Base-by-base conservation (phyloP, 345 rosid genomes). In the Trapa incisa region DNA sequence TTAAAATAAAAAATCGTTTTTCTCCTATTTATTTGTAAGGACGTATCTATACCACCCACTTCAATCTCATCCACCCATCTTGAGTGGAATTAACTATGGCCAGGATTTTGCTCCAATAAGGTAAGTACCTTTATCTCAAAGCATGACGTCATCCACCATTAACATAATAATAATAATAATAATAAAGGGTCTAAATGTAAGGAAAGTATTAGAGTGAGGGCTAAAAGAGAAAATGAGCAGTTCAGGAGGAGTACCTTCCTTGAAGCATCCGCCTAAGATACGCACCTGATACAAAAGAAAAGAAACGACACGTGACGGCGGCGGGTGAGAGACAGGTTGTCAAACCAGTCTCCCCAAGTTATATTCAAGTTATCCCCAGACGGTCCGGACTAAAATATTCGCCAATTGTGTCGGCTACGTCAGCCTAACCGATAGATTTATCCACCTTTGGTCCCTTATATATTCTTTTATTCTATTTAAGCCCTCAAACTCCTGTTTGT, bases 251-350 rank as follows among this genome's bases (percentile, higher is more conserved):
- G 47, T 2, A 47, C 6, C 35, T 70, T 71, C 74, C 64, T 76
- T 60, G 65, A 45, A 70, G 17, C 15, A 38, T 64, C 75, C 73
- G 71, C 64, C 11, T 66, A 22, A 68, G 14, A 17, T 66, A 5
- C 58, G 73, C 89, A 68, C 79, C 80, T 68, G 81, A 75, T 37
- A 67, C 41, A 67, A 42, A 43, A 36, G 61, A 67, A 42, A 43
- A 36, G 61, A 42, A 66, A 52, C 45, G 61, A 56, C 64, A 79
- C 79, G 85, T 77, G 87, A 67, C 72, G 83, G 77, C 76, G 80
- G 87, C 80, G 67, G 72, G 11, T 16, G 68, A 70, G 64, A 29
- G 68, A 61, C 1, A 12, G 50, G 7, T 8, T 41, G 43, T 41
- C 56, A 9, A 29, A 42, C 8, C 3, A 22, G 29, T 56, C 8